phyloP scores from a whole-genome alignment of 169 alveolate species.

The Eimeria zaria region DNA sequence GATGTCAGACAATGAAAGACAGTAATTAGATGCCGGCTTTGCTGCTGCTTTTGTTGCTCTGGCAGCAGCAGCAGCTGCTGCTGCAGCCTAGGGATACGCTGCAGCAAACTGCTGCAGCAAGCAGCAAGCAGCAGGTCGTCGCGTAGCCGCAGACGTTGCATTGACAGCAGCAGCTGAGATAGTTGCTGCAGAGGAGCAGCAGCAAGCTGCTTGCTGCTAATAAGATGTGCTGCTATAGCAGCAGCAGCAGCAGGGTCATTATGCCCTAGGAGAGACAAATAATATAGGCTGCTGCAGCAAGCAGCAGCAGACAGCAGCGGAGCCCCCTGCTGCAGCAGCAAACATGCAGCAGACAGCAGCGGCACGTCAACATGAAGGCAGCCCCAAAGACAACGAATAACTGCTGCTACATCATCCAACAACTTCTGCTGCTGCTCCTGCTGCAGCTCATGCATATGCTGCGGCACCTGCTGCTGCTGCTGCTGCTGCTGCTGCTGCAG shows the following conservation, averaged over 20 bases:
- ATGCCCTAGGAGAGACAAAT: slow-evolving; percentile 10
- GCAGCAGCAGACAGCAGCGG: slow-evolving; percentile 73
- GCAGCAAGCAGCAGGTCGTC: slow-evolving; percentile 53
- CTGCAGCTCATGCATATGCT: slow-evolving; percentile 5
- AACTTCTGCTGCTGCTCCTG: slow-evolving; percentile 40
- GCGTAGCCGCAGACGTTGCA: slow-evolving; percentile 28
- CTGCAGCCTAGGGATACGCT: background rate
- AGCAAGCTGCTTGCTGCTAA: slow-evolving; percentile 58
- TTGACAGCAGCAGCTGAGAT: slow-evolving; percentile 27
- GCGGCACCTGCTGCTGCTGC: slow-evolving; percentile 20
- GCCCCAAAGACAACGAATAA: slow-evolving; percentile 28
- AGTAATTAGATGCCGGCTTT: slow-evolving; percentile 3
- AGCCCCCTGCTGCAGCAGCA: slow-evolving; percentile 18
- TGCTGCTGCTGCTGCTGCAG: slow-evolving; percentile 6
- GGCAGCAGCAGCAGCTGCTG: slow-evolving; percentile 65
- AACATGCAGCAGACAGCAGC: slow-evolving; percentile 60
- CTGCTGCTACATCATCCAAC: background rate
- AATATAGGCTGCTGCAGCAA: slow-evolving; percentile 60
- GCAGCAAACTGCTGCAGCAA: slow-evolving; percentile 65
- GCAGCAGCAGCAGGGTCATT: slow-evolving; percentile 68
- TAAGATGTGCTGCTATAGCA: slow-evolving; percentile 49
- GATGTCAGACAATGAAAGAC: slow-evolving; percentile 11
- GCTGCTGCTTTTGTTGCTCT: slow-evolving; percentile 44
- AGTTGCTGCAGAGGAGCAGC: slow-evolving; percentile 50
- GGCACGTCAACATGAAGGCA: slow-evolving; percentile 32